Base-by-base conservation (phyloP, 768 basidiomycete species). In the Boletus speciosus region DNA sequence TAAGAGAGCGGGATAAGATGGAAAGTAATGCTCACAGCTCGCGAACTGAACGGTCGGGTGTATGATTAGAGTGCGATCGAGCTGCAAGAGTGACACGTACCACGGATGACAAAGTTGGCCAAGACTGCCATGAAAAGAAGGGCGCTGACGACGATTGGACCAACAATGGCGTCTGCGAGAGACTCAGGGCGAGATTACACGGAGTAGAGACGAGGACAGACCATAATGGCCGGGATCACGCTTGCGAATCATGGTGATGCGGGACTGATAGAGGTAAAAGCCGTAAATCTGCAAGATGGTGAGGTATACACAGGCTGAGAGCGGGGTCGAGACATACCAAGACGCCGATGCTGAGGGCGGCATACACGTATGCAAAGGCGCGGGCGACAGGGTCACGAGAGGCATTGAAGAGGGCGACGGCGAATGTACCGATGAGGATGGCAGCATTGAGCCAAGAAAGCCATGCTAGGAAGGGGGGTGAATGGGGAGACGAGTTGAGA, bases 181-280 rank as follows among this genome's bases (percentile, higher is more conserved):
- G 9, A 14, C 35, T 62, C 25, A 46, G 54, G 35, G 51, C 43
- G 9, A 36, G 27, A 8, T 29, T 8, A 10, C 15, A 47, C 19
- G n/a, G 42, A 38, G n/a, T 1, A 21, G 21, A 23, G 27, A 71
- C 77, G 41, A 51, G 16, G 7, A 61, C 60, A 1, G 38, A 97
- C 94, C 94, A 60, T 97, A 97, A 63, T 89, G 84, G 0, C 91
- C 89, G 27, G 93, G 87, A 71, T 93, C 90, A 44, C 95, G 78
- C 57, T 86, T 82, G 12, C 89, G 86, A 58, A 99, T 98, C 84
- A 93, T 86, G 44, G 87, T 87, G 50, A 98, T 83, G 42, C 97
- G 83, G 55, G 85, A 80, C 67, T 98, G 91, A 66, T 96, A 98
- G 40, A 98, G 71, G 1, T 70, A 72, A 70, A 90, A 97, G 0